Percentiles rank a stretch among this genome's conserved stretches.
These are phyloP conservation scores for Cadophora malorum DNA, from an alignment of 2,329 filamentous ascomycete species.

Conservation along the genomic window DNA sequence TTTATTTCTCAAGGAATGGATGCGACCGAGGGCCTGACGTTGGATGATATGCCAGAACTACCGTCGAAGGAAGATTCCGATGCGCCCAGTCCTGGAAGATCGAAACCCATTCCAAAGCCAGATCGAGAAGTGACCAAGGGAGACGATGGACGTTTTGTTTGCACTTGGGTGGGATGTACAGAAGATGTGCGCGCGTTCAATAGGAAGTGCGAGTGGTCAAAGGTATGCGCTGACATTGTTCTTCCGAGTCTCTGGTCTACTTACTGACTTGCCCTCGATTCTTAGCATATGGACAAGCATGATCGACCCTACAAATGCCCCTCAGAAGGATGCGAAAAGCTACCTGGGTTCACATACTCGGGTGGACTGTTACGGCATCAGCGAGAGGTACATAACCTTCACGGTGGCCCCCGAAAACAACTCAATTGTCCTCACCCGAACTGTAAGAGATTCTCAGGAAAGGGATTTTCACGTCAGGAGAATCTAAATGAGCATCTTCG, in stretches of 20 bases:
- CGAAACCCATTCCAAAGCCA: constrained; percentile 64
- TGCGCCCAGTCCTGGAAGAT: constrained; percentile 42
- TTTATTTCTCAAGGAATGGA: constrained; percentile 40
- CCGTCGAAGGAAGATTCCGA: constrained; percentile 42
- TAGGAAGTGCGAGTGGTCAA: constrained; percentile 83
- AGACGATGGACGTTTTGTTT: constrained; percentile 76
- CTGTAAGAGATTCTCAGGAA: constrained; percentile 88
- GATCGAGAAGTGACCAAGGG: constrained; percentile 66
- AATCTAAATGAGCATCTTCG: constrained; percentile 94
- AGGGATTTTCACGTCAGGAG: constrained; percentile 91
- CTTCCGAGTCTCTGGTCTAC: constrained; percentile 12
- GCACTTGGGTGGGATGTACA: constrained; percentile 72
- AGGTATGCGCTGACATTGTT: constrained; percentile 68
- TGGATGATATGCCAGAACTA: constrained; percentile 41
- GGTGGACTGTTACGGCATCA: constrained; percentile 89
- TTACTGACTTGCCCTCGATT: constrained; percentile 9
- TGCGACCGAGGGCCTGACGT: constrained; percentile 31
- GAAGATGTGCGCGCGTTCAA: constrained; percentile 71
- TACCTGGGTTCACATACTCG: constrained; percentile 93
- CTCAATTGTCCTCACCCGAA: constrained; percentile 85
- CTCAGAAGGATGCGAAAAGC: constrained; percentile 84
- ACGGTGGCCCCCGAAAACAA: constrained; percentile 82
- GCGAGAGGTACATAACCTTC: constrained; percentile 81
- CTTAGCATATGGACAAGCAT: constrained; percentile 95
- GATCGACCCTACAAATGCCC: constrained; percentile 90